Evolutionary conservation across 1,284 basidiomycete genomes (phyloP), one percentile per base, ranked within the genome.

Genomic region (Lignosus rhinocerotis): DNA sequence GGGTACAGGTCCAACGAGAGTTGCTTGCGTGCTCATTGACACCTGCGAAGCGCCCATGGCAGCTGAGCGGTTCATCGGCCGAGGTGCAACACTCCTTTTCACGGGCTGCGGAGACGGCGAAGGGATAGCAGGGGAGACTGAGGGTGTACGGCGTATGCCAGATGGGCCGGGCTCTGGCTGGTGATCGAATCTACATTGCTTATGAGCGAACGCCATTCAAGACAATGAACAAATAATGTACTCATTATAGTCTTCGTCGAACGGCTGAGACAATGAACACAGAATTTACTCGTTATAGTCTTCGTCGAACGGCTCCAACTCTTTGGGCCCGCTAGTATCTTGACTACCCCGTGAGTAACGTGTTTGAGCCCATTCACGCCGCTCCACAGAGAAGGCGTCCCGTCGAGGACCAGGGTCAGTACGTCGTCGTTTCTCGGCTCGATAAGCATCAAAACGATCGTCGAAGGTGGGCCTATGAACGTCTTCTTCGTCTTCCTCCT

Each of bases 21-120:
- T 69, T 14, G 59, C 62, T 33, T 69, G 67, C 1, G 67, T 66
- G 43, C 66, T 67, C 62, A 62, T 63, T 3, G 64, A 63, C 0
- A 56, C 33, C 30, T 59, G 47, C 8, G 55, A 34, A 14, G 46
- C 19, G 25, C 6, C 6, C 11, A 38, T 39, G 33, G 47, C 32
- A 14, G 21, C 53, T 31, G 46, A 10, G 17, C 19, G 16, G 48
- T 21, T 12, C 2, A 38, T 16, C 3, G 34, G 53, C 6, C 50
- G 36, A 1, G 51, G 48, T 8, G 43, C 39, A 2, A 44, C 38
- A 8, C 32, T 43, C n/a, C 14, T n/a, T 39, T 51, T 48, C n/a
- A 32, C 33, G 6, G 45, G 39, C 16, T 12, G 44, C 9, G 39
- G 36, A 30, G 49, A 9, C 36, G 44, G 58, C 30, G 16, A 21